phyloP scores from a whole-genome alignment of 23 red algal species.

The Gracilaria caudata region DNA sequence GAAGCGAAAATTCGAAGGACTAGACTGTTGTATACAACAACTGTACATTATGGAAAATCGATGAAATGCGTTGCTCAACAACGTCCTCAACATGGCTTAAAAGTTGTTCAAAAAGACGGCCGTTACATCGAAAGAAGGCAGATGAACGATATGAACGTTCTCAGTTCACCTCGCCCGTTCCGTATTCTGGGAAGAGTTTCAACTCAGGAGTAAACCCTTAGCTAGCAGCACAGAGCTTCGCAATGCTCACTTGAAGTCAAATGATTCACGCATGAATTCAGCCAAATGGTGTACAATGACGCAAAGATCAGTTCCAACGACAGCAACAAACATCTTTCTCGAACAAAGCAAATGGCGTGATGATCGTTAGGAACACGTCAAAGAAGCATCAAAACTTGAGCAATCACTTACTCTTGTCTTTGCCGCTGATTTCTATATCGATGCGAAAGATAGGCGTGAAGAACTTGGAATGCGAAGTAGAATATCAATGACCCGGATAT shows the following conservation, averaged over 20 bases:
- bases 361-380: neutral
- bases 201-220: neutral
- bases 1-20: too few relatives aligned
- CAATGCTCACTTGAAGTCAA: neutral
- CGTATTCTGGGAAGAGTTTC: neutral
- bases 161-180: neutral
- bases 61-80: neutral
- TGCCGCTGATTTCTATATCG: neutral
- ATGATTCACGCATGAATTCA: neutral
- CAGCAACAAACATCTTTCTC: neutral
- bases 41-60: too few relatives aligned
- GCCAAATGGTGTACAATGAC: slow-evolving; percentile 1
- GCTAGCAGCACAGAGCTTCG: slow-evolving; percentile 1
- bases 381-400: neutral
- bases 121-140: neutral
- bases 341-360: neutral
- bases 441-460: neutral
- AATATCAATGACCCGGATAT: slow-evolving; percentile 14
- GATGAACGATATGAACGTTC: neutral
- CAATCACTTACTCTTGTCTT: neutral
- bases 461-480: neutral
- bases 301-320: neutral
- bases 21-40: too few relatives aligned
- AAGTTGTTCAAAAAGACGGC: neutral
- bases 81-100: neutral